phyloP scores from a whole-genome alignment of 2,329 filamentous ascomycete genomes.

The Eutypella sp. region DNA sequence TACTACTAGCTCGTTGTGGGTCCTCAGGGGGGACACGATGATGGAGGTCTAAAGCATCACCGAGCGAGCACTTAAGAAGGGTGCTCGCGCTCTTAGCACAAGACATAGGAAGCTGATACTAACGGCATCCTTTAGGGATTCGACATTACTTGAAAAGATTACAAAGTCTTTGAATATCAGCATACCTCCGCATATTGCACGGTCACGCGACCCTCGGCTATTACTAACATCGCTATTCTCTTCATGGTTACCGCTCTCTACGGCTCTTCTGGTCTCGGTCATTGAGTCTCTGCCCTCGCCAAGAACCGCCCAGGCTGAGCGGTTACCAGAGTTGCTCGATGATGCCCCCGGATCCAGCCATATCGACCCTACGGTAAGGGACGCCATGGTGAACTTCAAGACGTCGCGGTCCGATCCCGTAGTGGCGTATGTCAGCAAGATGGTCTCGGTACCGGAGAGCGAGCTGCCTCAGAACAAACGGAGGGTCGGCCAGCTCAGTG shows the following conservation, averaged over 20 bases:
- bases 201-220: slow-evolving; percentile 77
- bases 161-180: slow-evolving; percentile 84
- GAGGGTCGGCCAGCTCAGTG: slow-evolving; percentile 65
- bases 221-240: slow-evolving; percentile 84
- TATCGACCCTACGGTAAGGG: slow-evolving; percentile 63
- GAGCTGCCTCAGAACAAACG: slow-evolving; percentile 85
- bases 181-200: slow-evolving; percentile 76
- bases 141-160: slow-evolving; percentile 82
- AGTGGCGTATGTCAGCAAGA: slow-evolving; percentile 95
- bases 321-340: slow-evolving; percentile 74
- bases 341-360: slow-evolving; percentile 70
- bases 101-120: too few species aligned
- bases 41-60: neutral
- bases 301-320: slow-evolving; percentile 68
- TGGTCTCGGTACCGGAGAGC: slow-evolving; percentile 91
- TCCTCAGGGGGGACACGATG: too few species aligned
- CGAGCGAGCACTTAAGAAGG: slow-evolving; percentile 24
- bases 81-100: slow-evolving; percentile 17
- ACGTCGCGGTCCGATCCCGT: slow-evolving; percentile 66
- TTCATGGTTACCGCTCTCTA: slow-evolving; percentile 87
- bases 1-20: too few species aligned
- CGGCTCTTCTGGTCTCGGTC: slow-evolving; percentile 86
- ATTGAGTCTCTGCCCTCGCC: slow-evolving; percentile 90
- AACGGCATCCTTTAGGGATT: slow-evolving; percentile 53
- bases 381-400: slow-evolving; percentile 81